A percentile compares a stretch with the other conserved stretches of the same genome.
Evolutionary conservation across 768 basidiomycete species (phyloP).

Genomic region (Mycena olivaceomarginata): DNA sequence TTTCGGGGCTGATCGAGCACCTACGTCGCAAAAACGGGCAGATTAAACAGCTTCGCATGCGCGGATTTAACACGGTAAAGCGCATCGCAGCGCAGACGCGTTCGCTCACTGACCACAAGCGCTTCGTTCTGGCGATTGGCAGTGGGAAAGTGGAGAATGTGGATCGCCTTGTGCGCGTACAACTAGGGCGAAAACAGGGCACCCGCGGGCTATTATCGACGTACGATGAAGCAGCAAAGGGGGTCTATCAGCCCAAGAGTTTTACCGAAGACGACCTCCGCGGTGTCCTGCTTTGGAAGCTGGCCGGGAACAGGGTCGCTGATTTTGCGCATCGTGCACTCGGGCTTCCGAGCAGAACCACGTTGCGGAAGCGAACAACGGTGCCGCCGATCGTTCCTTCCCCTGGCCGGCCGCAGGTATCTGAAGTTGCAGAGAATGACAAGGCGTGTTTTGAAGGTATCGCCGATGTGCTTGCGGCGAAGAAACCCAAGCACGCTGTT

Average conservation of each 20-base stretch:
- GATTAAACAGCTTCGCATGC: conserved; percentile 7
- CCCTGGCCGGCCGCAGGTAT: conserved; percentile 19
- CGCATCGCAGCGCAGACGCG: neutral
- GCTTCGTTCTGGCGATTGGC: conserved; percentile 20
- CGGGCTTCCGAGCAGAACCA: conserved; percentile 40
- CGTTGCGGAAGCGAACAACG: conserved; percentile 37
- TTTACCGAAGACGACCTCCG: conserved; percentile 48
- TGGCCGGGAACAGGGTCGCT: conserved; percentile 48
- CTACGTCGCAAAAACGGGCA: conserved; percentile 12
- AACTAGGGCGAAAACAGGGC: conserved; percentile 21
- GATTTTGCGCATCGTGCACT: conserved; percentile 47
- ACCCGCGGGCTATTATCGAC: conserved; percentile 30
- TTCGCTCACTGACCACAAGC: conserved; percentile 11
- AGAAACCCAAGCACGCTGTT: conserved; percentile 45
- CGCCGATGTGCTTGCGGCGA: conserved; percentile 11
- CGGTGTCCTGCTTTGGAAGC: conserved; percentile 46
- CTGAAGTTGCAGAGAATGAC: conserved; percentile 45
- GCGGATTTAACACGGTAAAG: neutral
- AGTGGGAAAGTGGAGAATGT: conserved; percentile 22
- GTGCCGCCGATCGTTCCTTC: conserved; percentile 46
- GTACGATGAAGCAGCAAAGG: conserved; percentile 38
- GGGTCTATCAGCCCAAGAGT: conserved; percentile 48
- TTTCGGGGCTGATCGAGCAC: conserved; percentile 1
- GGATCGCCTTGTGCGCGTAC: neutral
- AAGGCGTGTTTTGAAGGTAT: conserved; percentile 38